Percentiles rank a stretch among this genome's conserved stretches.
Evolutionary conservation across 1,284 basidiomycete genomes (phyloP).

Genomic region (Irpex sp.): DNA sequence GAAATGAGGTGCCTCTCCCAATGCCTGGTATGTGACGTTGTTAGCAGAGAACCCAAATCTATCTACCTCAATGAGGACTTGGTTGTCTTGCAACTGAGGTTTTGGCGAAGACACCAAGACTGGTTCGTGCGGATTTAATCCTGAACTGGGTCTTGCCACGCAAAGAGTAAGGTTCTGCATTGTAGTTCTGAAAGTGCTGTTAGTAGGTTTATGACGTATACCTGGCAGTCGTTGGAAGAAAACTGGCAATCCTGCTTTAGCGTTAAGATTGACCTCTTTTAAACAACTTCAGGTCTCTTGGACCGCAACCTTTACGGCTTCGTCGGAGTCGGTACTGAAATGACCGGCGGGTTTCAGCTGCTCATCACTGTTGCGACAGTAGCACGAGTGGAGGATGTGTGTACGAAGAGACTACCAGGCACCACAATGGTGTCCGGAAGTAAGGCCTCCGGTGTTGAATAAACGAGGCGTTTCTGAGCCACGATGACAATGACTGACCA

Average conservation of each 20-base stretch:
- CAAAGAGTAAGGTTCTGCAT: constrained; percentile 14
- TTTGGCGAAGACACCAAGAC: constrained; percentile 22
- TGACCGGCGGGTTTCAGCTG: neutral
- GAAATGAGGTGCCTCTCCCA: constrained; percentile 62
- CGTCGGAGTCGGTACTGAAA: no score
- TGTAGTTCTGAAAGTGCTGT: neutral
- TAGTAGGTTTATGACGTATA: neutral
- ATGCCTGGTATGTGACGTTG: constrained; percentile 38
- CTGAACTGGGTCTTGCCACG: constrained; percentile 13
- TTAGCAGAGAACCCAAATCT: constrained; percentile 66
- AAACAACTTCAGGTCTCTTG: no score
- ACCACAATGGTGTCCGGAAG: no score
- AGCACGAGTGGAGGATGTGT: neutral
- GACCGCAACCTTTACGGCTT: no score
- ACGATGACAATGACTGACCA: neutral
- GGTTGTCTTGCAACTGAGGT: constrained; percentile 37
- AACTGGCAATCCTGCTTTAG: no score
- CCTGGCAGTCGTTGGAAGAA: no score
- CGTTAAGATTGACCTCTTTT: no score
- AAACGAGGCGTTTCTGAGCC: neutral
- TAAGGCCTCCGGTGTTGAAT: neutral
- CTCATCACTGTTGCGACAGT: neutral
- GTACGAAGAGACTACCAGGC: no score
- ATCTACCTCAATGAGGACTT: constrained; percentile 55
- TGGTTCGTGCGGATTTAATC: constrained; percentile 10